Base-by-base conservation (phyloP, 2,329 filamentous ascomycete genomes). In the Monosporascus sp. region DNA sequence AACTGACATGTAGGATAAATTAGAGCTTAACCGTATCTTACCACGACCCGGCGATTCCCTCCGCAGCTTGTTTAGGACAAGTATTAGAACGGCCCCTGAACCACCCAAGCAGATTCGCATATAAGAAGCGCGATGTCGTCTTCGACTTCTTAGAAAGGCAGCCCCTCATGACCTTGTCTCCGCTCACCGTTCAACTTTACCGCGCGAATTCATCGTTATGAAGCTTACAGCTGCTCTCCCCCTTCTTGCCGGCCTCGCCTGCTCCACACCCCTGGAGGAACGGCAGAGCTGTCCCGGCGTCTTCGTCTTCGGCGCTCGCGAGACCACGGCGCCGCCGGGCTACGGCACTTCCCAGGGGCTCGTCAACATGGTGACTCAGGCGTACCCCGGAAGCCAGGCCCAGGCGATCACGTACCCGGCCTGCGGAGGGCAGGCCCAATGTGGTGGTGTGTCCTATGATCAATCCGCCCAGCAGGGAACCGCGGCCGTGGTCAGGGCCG, bases 391-490 rank as follows among this genome's bases (percentile, higher is more conserved):
- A 67, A 75, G 17, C 75, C 74, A 56, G 6, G 65, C 75, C 8
- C 73, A 76, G 55, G 72, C 76, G 3, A 80, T 80, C 59, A 58
- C 31, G 52, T 81, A 81, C 60, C 78, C 83, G 46, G 83, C 83
- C 1, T 84, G 79, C 52, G 82, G 82, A 51, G 82, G 82, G 41
- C 78, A 82, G 61, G 63, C 75, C 5, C 71, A 70, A 1, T 85
- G 81, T 58, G 82, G 82, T 48, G 73, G 78, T 24, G 67, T 77
- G 22, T 75, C 73, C 64, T 86, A 86, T 60, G 79, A 75, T 9
- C 74, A 73, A 59, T 85, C 81, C 3, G 81, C 78, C 1, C 58
- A 70, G 1, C 74, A 79, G 55, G 83, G 84, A 40, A 81, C 78
- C 35, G 58, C 69, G 7, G 81, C 81, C 19, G 82, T 84, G 6